These are phyloP conservation scores for Diplodia scrobiculata DNA, from an alignment of 2,329 filamentous ascomycete genomes.

Conservation along the genomic window DNA sequence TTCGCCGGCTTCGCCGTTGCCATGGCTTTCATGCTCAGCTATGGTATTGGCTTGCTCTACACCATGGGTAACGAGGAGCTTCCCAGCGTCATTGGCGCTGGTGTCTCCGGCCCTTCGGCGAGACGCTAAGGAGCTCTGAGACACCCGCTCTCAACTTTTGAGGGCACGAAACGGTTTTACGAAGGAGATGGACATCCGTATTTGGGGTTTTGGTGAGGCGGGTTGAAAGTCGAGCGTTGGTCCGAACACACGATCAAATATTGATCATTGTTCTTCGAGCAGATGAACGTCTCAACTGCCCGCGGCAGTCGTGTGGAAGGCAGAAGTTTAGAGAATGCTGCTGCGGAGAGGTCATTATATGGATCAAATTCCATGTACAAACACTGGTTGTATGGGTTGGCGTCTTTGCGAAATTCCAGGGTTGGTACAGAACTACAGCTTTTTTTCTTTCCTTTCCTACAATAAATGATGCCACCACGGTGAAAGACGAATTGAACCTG, in stretches of 20 bases:
- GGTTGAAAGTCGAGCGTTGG: neutral
- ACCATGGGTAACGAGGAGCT: slow-evolving; percentile 83
- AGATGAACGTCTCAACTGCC: neutral
- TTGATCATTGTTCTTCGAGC: no score
- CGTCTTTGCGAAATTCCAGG: slow-evolving; percentile 21
- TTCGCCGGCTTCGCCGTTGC: slow-evolving; percentile 73
- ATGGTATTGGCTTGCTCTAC: slow-evolving; percentile 76
- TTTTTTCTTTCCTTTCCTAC: slow-evolving; percentile 2
- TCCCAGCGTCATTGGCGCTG: slow-evolving; percentile 93
- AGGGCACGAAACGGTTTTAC: neutral
- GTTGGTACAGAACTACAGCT: slow-evolving; percentile 20
- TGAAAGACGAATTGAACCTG: no score
- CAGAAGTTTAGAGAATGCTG: neutral
- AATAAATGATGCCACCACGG: slow-evolving; percentile 10
- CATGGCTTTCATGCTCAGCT: slow-evolving; percentile 67
- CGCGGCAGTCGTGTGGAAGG: neutral
- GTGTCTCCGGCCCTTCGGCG: slow-evolving; percentile 70
- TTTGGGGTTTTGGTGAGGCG: neutral
- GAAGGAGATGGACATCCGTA: neutral
- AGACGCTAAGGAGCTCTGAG: slow-evolving; percentile 42
- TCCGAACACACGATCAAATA: neutral
- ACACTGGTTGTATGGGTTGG: slow-evolving; percentile 21
- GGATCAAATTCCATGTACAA: slow-evolving; percentile 26
- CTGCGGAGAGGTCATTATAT: neutral
- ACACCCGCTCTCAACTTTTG: neutral